Conservation (phyloP, 2,329 filamentous ascomycete genomes). For the Apiospora kogelbergensis region DNA sequence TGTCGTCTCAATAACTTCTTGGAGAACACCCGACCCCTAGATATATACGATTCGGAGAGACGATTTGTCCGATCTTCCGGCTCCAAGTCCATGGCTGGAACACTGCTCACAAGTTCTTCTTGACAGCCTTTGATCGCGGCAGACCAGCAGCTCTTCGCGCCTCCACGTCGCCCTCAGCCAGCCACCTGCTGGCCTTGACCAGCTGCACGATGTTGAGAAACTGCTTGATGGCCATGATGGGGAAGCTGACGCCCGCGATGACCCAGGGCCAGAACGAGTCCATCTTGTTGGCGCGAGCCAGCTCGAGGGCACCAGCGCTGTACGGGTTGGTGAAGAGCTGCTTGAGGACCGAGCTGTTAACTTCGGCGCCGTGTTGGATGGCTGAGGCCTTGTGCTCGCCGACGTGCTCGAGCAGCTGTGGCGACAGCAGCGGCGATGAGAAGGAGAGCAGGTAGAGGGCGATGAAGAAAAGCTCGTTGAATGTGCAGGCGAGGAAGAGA, state of each 20-base stretch:
- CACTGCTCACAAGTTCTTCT: constrained; percentile 19
- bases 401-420: constrained; percentile 70
- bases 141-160: constrained; percentile 58
- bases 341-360: constrained; percentile 67
- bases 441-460: constrained; percentile 97
- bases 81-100: neutral
- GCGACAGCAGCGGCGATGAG: constrained; percentile 84
- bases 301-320: constrained; percentile 87
- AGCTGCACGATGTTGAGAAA: constrained; percentile 92
- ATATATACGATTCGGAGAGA: neutral
- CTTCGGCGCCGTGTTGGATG: constrained; percentile 66
- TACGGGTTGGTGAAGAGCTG: constrained; percentile 86
- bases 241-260: constrained; percentile 75
- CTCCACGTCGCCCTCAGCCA: constrained; percentile 85
- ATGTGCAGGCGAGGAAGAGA: constrained; percentile 82
- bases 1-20: neutral
- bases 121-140: constrained; percentile 38
- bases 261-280: constrained; percentile 68
- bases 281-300: constrained; percentile 93
- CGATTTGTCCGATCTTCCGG: neutral
- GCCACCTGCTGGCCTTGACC: constrained; percentile 86
- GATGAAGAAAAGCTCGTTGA: constrained; percentile 98
- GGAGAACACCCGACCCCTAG: neutral
- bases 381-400: constrained; percentile 51
- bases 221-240: constrained; percentile 90